Base-by-base conservation (phyloP, 495 filamentous ascomycete species). In the Tuber indicum region DNA sequence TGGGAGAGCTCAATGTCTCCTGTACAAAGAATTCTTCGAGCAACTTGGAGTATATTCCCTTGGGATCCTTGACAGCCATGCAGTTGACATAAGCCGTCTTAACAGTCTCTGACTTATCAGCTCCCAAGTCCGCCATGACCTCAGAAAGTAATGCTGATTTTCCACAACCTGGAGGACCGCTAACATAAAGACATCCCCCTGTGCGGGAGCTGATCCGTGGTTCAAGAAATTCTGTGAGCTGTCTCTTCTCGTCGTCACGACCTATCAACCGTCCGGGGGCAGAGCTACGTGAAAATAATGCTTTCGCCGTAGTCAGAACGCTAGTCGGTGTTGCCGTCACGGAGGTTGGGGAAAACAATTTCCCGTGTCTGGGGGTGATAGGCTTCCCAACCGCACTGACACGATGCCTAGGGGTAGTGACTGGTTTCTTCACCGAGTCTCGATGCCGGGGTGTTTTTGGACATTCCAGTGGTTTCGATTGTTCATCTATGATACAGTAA, bases 81-180 rank as follows among this genome's bases (percentile, higher is more conserved):
- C 96, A 99, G 81, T 99, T 99, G 86, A 99, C 86, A 83, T 94
- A 94, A 3, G 90, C 89, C 66, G 89, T 89, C 81, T 89, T 91
- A 72, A 94, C 85, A 17, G 84, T 83, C 7, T 84, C 82, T 2
- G 80, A 85, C 58, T 84, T 83, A 52, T 88, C 86, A 26, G 86
- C 84, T 5, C 77, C 85, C 39, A 91, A 78, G 46, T 90, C 87
- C 62, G 88, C 85, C 72, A 91, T 92, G 44, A 97, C 88, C 80
- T 97, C 92, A 74, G 90, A 89, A 73, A 98, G 89, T 85, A 98
- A 89, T 6, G 96, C 96, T 84, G 94, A 97, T 85, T 99, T 99
- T 10, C 96, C 96, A 7, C 96, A 98, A 1, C 96, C 96, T 3
- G 96, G 96, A 44, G 96, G 96, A 0, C 96, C 96, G 79, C 94